These are phyloP conservation scores for Pseudogymnoascus sp. DNA, from an alignment of 2,329 filamentous ascomycete species.

Conservation along the genomic window DNA sequence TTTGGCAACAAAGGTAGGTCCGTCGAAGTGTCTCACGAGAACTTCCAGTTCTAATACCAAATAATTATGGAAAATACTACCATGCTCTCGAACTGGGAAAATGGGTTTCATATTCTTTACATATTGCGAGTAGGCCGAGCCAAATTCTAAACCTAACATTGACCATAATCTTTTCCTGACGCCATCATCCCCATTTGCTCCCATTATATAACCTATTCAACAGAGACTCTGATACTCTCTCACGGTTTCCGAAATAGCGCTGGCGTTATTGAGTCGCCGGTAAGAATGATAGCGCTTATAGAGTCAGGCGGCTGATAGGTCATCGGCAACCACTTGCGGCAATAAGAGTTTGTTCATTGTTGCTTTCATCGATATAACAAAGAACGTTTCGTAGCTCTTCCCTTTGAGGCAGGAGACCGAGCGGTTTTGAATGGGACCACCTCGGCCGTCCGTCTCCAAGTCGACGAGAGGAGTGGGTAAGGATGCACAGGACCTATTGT, in stretches of 20 bases:
- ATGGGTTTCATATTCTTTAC: neutral
- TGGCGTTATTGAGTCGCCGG: neutral
- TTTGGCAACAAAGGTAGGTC: neutral
- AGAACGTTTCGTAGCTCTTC: neutral
- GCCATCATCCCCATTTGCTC: neutral
- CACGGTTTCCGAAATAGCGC: neutral
- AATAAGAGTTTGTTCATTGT: neutral
- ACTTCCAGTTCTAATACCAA: neutral
- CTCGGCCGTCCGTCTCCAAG: neutral
- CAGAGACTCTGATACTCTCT: neutral
- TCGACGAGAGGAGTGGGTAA: conserved; percentile 3
- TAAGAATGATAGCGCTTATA: neutral
- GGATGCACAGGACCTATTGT: neutral
- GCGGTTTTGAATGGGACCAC: neutral
- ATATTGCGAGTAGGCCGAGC: neutral
- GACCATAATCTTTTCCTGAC: neutral
- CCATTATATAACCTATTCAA: neutral
- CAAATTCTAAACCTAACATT: neutral
- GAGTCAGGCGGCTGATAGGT: neutral
- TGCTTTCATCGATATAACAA: neutral
- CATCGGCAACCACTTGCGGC: neutral
- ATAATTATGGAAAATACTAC: neutral
- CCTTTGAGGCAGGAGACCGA: neutral
- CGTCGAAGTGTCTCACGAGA: neutral
- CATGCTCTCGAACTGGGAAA: neutral